These are phyloP conservation scores for Evansstolkia leycettana DNA, from an alignment of 495 filamentous ascomycete genomes.

Conservation along the genomic window DNA sequence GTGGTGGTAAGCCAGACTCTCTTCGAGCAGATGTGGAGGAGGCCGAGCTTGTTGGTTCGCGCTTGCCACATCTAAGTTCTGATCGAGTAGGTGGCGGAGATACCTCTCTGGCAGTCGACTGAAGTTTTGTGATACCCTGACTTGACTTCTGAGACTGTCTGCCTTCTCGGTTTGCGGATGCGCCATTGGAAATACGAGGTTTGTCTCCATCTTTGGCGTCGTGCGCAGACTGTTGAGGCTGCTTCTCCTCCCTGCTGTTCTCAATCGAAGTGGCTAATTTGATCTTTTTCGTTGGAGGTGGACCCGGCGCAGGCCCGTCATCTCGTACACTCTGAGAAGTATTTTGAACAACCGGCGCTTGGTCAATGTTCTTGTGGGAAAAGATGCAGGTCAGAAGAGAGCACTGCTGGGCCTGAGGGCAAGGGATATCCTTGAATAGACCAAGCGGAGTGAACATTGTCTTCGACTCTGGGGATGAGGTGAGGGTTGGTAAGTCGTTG, in stretches of 20 bases:
- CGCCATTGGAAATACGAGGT: not conserved
- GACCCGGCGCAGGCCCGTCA: not conserved
- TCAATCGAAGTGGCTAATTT: no score
- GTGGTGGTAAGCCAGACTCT: conserved; percentile 12
- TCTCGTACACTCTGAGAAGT: conserved; percentile 1
- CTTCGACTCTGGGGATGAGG: no score
- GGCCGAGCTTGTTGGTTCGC: not conserved
- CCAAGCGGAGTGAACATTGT: conserved; percentile 56
- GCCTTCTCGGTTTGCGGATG: not conserved
- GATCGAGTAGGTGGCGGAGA: conserved; percentile 30
- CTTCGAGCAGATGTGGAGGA: not conserved
- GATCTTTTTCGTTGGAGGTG: not conserved
- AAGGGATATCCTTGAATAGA: conserved; percentile 51
- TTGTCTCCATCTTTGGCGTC: not conserved
- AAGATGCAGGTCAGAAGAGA: conserved; percentile 48
- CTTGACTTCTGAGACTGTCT: not conserved
- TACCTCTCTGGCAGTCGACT: conserved; percentile 15
- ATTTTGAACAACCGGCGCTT: conserved; percentile 1
- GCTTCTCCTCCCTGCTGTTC: no score
- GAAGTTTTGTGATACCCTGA: conserved; percentile 4
- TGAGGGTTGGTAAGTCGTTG: no score
- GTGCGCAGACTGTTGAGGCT: no score
- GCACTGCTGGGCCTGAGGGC: conserved; percentile 47
- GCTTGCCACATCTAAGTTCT: conserved; percentile 1
- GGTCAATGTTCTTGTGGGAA: conserved; percentile 26